Percentiles rank a stretch among this genome's conserved stretches.
These are phyloP conservation scores for Exophiala aquamarina DNA, from an alignment of 2,329 filamentous ascomycete genomes.

Conservation along the genomic window DNA sequence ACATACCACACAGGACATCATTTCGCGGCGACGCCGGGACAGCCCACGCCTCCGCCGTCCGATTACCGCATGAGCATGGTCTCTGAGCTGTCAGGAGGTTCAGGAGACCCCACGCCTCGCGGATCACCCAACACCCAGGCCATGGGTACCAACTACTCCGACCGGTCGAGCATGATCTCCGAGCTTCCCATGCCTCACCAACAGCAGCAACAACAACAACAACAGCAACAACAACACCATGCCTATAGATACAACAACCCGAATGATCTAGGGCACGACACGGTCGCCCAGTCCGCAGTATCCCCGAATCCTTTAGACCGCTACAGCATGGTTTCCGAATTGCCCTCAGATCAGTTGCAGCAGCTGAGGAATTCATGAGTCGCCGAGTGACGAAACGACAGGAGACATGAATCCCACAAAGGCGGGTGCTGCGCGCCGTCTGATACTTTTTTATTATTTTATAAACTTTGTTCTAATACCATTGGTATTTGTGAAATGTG, in stretches of 20 bases:
- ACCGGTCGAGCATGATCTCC: constrained; percentile 18
- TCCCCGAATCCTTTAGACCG: constrained; percentile 15
- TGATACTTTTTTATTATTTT: no score
- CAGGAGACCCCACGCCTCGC: constrained; percentile 7
- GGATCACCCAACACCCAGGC: constrained; percentile 16
- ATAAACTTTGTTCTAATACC: no score
- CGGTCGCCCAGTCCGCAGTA: constrained; percentile 7
- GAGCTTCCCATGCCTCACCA: constrained; percentile 14
- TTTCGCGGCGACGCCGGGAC: background rate
- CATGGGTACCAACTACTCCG: constrained; percentile 10
- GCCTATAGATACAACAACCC: constrained; percentile 5
- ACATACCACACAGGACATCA: constrained; percentile 15
- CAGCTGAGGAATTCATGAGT: background rate
- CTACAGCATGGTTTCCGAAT: constrained; percentile 16
- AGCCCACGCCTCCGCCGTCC: background rate
- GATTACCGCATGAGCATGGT: constrained; percentile 19
- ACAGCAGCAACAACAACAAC: background rate
- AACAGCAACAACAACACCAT: no score
- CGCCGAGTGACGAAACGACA: no score
- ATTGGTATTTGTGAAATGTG: no score
- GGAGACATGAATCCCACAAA: no score
- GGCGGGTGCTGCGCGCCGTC: no score
- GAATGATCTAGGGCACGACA: constrained; percentile 3
- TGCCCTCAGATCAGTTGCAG: constrained; percentile 14
- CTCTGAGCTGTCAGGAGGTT: constrained; percentile 19